Percentiles rank a stretch among this genome's conserved stretches.
phyloP scores from a whole-genome alignment of 2,329 filamentous ascomycete genomes.

The Fusarium sacchari region DNA sequence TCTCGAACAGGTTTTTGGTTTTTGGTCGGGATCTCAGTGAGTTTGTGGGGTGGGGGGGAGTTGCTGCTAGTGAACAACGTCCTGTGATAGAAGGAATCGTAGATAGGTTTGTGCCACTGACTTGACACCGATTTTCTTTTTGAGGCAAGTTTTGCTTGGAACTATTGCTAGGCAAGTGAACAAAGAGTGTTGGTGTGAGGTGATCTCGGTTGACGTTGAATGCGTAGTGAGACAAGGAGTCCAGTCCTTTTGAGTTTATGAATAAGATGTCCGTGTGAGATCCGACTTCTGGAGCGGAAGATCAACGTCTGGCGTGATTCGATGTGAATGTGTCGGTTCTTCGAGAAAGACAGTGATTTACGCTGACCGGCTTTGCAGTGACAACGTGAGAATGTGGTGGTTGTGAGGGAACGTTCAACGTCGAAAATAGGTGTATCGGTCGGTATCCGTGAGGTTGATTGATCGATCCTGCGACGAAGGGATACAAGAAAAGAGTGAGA shows the following conservation, averaged over 20 bases:
- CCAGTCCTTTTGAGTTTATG: constrained; percentile 40
- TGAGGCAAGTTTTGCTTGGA: constrained; percentile 18
- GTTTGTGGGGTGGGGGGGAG: not conserved
- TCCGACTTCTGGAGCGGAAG: constrained; percentile 33
- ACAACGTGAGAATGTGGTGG: constrained; percentile 11
- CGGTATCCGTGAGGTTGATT: constrained; percentile 32
- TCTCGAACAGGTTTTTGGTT: not conserved
- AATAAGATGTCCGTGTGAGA: constrained; percentile 2
- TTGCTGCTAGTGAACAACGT: constrained; percentile 8
- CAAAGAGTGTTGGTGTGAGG: constrained; percentile 17
- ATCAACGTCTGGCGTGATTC: constrained; percentile 27
- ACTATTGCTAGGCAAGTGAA: constrained; percentile 21
- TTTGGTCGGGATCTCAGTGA: constrained; percentile 17
- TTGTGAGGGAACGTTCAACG: constrained; percentile 46
- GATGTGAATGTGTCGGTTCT: constrained; percentile 20
- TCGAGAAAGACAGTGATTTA: constrained; percentile 34
- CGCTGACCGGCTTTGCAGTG: constrained; percentile 25
- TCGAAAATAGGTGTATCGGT: constrained; percentile 41
- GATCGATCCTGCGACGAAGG: constrained; percentile 45
- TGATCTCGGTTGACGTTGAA: constrained; percentile 18
- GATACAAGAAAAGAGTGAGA: constrained; percentile 23
- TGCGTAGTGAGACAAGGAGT: constrained; percentile 41
- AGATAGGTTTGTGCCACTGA: constrained; percentile 34
- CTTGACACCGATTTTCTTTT: constrained; percentile 24
- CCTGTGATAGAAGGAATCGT: constrained; percentile 5